Evolutionary conservation across 1,139 yeast genomes (phyloP), one percentile per base, ranked within the genome.

Genomic region (Taphrina confusa): DNA sequence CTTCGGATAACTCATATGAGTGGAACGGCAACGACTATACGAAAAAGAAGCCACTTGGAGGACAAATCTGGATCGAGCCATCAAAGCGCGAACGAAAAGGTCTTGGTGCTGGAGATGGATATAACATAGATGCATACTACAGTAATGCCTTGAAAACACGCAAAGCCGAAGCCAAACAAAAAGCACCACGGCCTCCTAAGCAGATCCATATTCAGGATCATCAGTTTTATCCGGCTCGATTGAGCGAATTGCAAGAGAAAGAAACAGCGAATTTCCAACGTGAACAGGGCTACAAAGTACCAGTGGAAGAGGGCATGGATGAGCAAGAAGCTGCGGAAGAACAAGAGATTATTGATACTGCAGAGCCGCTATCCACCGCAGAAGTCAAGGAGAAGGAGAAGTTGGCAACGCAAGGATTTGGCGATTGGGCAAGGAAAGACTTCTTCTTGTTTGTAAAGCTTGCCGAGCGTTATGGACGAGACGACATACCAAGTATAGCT

Each of bases 21-120:
- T 92, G 98, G 98, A 90, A 92, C 69, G 98, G 98, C 23, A 85
- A 88, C 69, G 90, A 91, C 70, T 92, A 90, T 71, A 87, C 95
- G 49, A 87, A 88, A 77, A 77, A 39, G 77, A 80, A 61, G 40
- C 66, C 66, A 34, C 65, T 67, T 2, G 77, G 80, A 1, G 78
- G 82, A 40, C 74, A 80, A 5, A 68, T 65, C 56, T 89, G 96
- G 95, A 85, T 90, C 50, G 88, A 89, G 66, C 96, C 96, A 0
- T 79, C 92, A 3, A 87, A 90, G 69, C 81, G 98, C 70, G 95
- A 91, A 68, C 78, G 97, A 64, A 91, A 89, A 68, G 52, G 52
- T 5, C 23, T 47, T 9, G 52, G 39, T 31, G 54, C 61, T 14
- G 96, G 90, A 65, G 88, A 85, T 67, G 86, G 88, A 4, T 91